A percentile compares a stretch with the other conserved stretches of the same genome.
These are phyloP conservation scores for Ophiocordyceps camponoti-rufipedis DNA, from an alignment of 2,329 filamentous ascomycete genomes.

Conservation along the genomic window DNA sequence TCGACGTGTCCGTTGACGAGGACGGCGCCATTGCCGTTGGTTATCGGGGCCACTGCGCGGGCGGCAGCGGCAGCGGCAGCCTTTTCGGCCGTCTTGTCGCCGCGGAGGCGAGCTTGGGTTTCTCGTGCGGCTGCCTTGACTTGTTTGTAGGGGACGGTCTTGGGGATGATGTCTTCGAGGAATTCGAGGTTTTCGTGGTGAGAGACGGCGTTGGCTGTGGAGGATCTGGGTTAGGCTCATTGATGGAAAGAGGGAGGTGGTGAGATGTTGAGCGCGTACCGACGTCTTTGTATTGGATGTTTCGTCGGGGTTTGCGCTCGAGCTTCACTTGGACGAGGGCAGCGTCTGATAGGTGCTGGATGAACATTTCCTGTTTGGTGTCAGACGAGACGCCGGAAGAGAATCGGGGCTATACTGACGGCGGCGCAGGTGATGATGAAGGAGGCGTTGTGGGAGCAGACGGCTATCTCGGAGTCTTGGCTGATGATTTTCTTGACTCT, in stretches of 20 bases:
- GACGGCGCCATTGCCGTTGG: slow-evolving; percentile 10
- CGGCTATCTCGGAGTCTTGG: slow-evolving; percentile 66
- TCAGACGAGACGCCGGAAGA: background rate
- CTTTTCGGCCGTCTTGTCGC: slow-evolving; percentile 18
- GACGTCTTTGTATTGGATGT: slow-evolving; percentile 91
- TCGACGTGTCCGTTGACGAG: slow-evolving; percentile 11
- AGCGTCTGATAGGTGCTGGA: slow-evolving; percentile 76
- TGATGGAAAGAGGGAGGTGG: background rate
- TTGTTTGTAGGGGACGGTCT: slow-evolving; percentile 64
- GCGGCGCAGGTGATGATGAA: slow-evolving; percentile 89
- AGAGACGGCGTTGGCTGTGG: slow-evolving; percentile 60
- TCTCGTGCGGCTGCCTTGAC: slow-evolving; percentile 46
- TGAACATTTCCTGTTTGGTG: slow-evolving; percentile 63
- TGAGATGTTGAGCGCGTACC: slow-evolving; percentile 28
- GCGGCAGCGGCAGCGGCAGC: slow-evolving; percentile 5
- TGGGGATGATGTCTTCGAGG: slow-evolving; percentile 75
- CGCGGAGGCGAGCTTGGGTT: slow-evolving; percentile 24
- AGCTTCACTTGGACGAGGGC: slow-evolving; percentile 77
- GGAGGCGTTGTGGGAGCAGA: slow-evolving; percentile 83
- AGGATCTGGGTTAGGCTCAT: background rate
- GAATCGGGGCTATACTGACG: slow-evolving; percentile 19
- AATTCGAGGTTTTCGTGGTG: slow-evolving; percentile 92
- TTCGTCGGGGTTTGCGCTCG: slow-evolving; percentile 79
- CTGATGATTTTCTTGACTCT: slow-evolving; percentile 92
- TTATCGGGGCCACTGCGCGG: slow-evolving; percentile 7